Evolutionary conservation across 1,139 yeast species (phyloP).

Genomic region (Debaryomyces robertsiae): DNA sequence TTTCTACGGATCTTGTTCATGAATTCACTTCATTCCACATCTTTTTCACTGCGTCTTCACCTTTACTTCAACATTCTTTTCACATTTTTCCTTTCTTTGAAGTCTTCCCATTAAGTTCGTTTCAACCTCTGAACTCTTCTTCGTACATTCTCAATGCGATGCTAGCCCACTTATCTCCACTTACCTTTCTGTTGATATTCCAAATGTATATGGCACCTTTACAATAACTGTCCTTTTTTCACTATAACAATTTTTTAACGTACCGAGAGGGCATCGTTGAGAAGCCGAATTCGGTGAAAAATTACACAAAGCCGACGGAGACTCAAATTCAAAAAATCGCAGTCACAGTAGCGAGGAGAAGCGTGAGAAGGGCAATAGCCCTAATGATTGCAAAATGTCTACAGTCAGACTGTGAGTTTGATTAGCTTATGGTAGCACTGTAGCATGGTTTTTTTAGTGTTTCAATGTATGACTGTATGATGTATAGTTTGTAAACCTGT

Average conservation of each 20-base stretch:
- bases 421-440: too few species aligned
- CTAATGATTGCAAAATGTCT: slow-evolving; percentile 6
- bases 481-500: too few species aligned
- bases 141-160: slow-evolving; percentile 1
- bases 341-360: slow-evolving; percentile 1
- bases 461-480: too few species aligned
- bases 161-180: slow-evolving; percentile 9
- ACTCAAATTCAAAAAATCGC: slow-evolving; percentile 3
- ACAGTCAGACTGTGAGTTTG: too few species aligned
- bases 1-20: background rate
- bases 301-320: slow-evolving; percentile 6
- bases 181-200: slow-evolving; percentile 19
- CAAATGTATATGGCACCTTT: slow-evolving; percentile 16
- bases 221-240: slow-evolving; percentile 13
- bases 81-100: too few species aligned
- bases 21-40: background rate
- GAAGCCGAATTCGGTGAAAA: slow-evolving; percentile 5
- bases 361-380: slow-evolving; percentile 9
- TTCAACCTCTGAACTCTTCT: background rate
- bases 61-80: too few species aligned
- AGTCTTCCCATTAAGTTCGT: too few species aligned
- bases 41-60: too few species aligned
- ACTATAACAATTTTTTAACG: slow-evolving; percentile 12
- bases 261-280: slow-evolving; percentile 10
- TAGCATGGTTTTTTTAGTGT: too few species aligned